Base-by-base conservation (phyloP, 495 filamentous ascomycete species). In the Talaromyces trachyspermus region DNA sequence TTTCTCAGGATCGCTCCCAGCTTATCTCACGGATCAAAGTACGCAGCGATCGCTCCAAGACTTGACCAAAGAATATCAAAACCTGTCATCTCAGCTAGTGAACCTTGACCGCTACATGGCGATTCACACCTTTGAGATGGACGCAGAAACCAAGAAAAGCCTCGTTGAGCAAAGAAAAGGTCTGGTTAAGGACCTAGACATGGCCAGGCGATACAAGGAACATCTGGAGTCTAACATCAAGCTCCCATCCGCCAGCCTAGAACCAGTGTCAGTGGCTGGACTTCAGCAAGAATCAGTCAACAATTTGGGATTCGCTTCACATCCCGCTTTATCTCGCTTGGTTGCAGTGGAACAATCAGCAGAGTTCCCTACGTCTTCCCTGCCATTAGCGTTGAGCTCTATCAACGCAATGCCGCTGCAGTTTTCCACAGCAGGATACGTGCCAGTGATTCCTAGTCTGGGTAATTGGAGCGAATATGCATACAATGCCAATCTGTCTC, bases 81-180 rank as follows among this genome's bases (percentile, higher is more conserved):
- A 33, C n/a, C 52, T 70, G 33, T 60, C 59, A 9, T 43, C 51
- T 1, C 51, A 69, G 25, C 60, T 72, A 3, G 55, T 54, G 1
- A 59, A 53, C 11, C 50, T 72, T 10, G 66, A 72, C 35, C 59
- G 63, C 42, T 56, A 70, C 29, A 65, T 65, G 49, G 68, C 68
- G 7, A 45, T 72, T 19, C 57, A 68, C 43, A 54, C 57, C 7
- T 66, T 66, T 53, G 56, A 68, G 24, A 54, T 72, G 20, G 58
- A 57, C 9, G 48, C 58, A 11, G 39, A 54, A 9, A 56, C 59
- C 2, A 66, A 68, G 46, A 53, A 58, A 7, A 42, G 54, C 22
- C 43, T 69, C 10, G 60, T 70, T 36, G 59, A 63, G 11, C 62
- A 65, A 42, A 60, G 68, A 10, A 63, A 53, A 40, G 50, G 50